Conservation (phyloP, 2,329 filamentous ascomycete genomes). For the Chalaropsis thielavioides region DNA sequence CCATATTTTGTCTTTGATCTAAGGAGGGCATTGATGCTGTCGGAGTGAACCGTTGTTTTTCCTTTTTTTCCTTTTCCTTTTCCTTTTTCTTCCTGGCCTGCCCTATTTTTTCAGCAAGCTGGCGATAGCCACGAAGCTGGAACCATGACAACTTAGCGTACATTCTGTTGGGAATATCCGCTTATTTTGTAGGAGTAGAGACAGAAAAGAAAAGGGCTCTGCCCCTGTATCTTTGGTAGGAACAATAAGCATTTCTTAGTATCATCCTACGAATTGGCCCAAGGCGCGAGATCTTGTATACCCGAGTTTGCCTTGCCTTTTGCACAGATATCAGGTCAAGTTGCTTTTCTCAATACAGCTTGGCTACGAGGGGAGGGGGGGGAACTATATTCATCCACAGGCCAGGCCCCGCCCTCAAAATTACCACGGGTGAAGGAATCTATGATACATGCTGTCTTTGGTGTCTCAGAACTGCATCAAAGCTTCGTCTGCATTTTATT, state of each 20-base stretch:
- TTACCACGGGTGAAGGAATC: constrained; percentile 3
- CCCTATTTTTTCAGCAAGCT: neutral
- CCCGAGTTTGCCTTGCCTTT: neutral
- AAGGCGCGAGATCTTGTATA: neutral
- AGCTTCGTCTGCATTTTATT: neutral
- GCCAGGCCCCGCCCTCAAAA: neutral
- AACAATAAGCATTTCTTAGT: neutral
- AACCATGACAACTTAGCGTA: neutral
- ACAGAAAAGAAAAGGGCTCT: neutral
- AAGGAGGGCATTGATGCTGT: neutral
- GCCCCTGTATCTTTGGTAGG: neutral
- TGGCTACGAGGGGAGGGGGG: neutral
- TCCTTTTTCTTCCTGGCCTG: neutral
- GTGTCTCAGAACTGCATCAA: constrained; percentile 1
- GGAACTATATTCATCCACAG: neutral
- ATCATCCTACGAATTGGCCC: neutral
- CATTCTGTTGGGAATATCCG: neutral
- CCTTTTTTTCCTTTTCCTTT: neutral
- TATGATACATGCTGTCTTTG: neutral
- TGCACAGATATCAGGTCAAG: neutral
- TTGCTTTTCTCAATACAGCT: neutral
- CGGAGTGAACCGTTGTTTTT: neutral
- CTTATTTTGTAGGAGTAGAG: neutral
- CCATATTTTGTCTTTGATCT: neutral
- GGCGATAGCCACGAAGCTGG: neutral